Conservation (phyloP, 805 yeast genomes). For the Huiozyma naganishii region DNA sequence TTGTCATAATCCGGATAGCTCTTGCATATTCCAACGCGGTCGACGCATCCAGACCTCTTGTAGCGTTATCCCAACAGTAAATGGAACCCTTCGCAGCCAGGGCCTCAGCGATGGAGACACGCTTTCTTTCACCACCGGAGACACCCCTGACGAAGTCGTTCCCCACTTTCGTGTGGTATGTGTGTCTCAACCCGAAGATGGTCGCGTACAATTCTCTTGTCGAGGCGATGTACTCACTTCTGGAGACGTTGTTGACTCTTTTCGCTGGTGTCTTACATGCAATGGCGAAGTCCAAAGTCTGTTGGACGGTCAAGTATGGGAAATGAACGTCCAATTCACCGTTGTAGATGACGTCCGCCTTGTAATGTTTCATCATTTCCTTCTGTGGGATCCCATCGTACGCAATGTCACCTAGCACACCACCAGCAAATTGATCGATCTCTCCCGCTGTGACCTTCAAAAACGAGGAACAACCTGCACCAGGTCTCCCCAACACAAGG, state of each 20-base stretch:
- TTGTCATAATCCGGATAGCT: constrained; percentile 46
- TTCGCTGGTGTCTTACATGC: constrained; percentile 54
- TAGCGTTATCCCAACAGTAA: constrained; percentile 51
- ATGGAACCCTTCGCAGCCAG: constrained; percentile 40
- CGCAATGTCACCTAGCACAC: constrained; percentile 42
- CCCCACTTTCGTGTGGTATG: constrained; percentile 48
- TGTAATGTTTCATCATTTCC: constrained; percentile 49
- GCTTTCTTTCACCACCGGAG: constrained; percentile 69
- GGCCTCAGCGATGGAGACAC: constrained; percentile 66
- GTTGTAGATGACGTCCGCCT: constrained; percentile 46
- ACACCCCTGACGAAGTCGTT: constrained; percentile 44
- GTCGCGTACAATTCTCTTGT: constrained; percentile 29
- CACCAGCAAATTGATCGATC: constrained; percentile 32
- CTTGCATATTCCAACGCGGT: constrained; percentile 57
- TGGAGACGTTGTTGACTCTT: constrained; percentile 37
- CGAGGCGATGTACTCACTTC: constrained; percentile 38
- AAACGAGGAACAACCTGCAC: constrained; percentile 71
- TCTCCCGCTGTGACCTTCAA: constrained; percentile 56
- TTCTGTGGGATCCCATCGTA: constrained; percentile 53
- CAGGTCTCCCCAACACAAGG: constrained; percentile 62
- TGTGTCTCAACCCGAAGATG: constrained; percentile 45
- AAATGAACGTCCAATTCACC: constrained; percentile 63
- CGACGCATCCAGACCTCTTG: constrained; percentile 56
- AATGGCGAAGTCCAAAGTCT: constrained; percentile 61
- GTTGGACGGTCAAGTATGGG: constrained; percentile 66